Evolutionary conservation across 116 monocot species (phyloP).

Genomic region (Phalaenopsis hybrid): DNA sequence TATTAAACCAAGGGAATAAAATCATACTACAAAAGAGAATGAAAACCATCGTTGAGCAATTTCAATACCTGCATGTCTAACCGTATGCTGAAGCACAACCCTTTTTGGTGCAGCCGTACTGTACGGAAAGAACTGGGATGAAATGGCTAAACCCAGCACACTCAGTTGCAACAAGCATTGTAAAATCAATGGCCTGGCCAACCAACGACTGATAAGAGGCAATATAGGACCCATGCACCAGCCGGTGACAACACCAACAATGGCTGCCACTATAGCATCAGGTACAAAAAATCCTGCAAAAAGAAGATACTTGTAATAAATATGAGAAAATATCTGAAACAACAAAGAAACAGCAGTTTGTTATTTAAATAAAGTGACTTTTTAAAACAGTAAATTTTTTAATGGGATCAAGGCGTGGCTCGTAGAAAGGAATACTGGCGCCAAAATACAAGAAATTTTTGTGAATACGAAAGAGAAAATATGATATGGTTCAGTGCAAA

Average conservation of each 20-base stretch:
- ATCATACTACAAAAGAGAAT: neutral
- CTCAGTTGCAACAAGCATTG: constrained; percentile 60
- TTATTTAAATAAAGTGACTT: neutral
- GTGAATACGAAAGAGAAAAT: neutral
- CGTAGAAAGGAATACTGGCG: neutral
- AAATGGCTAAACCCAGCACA: constrained; percentile 65
- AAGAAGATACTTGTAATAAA: neutral
- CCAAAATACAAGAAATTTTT: neutral
- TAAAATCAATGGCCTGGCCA: constrained; percentile 61
- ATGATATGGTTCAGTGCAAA: neutral
- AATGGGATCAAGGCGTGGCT: neutral
- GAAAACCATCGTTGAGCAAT: neutral
- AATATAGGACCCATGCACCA: constrained; percentile 77
- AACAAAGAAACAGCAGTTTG: neutral
- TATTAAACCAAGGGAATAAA: neutral
- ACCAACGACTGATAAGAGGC: constrained; percentile 68
- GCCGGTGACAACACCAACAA: constrained; percentile 68
- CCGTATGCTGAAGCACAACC: constrained; percentile 71
- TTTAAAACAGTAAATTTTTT: neutral
- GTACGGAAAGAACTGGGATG: constrained; percentile 85
- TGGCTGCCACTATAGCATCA: constrained; percentile 74
- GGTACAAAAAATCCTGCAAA: constrained; percentile 85
- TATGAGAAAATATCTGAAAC: neutral
- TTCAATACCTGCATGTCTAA: constrained; percentile 10
- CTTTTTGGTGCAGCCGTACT: constrained; percentile 80